Conservation (phyloP, 352 stramenopile genomes). For the Peronospora belbahrii region DNA sequence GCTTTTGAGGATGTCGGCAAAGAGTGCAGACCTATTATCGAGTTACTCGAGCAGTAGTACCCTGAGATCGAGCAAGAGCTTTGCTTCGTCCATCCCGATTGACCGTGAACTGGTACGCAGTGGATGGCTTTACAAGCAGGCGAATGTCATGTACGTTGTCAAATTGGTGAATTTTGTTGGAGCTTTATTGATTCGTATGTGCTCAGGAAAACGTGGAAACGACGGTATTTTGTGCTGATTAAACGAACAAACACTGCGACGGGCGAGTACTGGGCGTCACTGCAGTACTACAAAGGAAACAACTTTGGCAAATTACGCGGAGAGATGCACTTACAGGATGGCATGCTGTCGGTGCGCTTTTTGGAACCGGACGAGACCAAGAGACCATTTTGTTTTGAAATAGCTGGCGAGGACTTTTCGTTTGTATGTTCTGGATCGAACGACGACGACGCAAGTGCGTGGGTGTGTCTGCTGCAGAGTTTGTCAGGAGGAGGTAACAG, state of each 20-base stretch:
- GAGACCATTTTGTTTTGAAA: constrained; percentile 79
- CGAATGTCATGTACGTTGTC: constrained; percentile 44
- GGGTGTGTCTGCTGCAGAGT: constrained; percentile 77
- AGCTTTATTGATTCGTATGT: neutral
- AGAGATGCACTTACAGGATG: constrained; percentile 70
- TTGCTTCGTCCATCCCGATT: constrained; percentile 25
- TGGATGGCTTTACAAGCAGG: constrained; percentile 55
- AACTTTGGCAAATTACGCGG: constrained; percentile 75
- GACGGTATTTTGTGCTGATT: constrained; percentile 79
- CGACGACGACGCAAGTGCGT: constrained; percentile 80
- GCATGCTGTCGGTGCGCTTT: constrained; percentile 61
- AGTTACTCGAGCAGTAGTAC: constrained; percentile 35
- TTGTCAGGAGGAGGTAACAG: constrained; percentile 36
- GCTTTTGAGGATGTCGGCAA: constrained; percentile 45
- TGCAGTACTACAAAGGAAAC: constrained; percentile 84
- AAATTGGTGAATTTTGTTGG: neutral
- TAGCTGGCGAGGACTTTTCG: constrained; percentile 58
- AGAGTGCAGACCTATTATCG: constrained; percentile 26
- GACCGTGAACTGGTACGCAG: constrained; percentile 41
- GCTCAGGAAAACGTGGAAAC: constrained; percentile 79
- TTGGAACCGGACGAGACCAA: constrained; percentile 73
- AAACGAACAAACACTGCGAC: constrained; percentile 66
- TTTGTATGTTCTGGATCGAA: constrained; percentile 73
- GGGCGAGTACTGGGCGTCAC: constrained; percentile 57
- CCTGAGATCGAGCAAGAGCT: constrained; percentile 27